phyloP scores from a whole-genome alignment of 257 asterid species.

The Striga asiatica region DNA sequence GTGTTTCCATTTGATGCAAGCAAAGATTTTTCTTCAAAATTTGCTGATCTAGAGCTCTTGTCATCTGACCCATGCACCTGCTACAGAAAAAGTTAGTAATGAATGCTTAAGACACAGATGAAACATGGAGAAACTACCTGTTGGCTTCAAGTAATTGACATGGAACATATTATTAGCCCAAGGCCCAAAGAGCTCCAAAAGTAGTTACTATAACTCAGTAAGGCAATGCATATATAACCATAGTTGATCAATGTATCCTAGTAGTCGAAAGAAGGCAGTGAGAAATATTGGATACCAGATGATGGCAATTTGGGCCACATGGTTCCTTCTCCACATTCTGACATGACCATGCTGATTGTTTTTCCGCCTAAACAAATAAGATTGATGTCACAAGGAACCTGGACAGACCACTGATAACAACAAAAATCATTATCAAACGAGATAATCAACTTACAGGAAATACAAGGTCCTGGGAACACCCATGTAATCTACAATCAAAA shows the following conservation, averaged over 20 bases:
- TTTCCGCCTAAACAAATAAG: constrained; percentile 32
- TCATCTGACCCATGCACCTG: constrained; percentile 47
- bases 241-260: constrained; percentile 1
- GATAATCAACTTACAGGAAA: constrained; percentile 54
- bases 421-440: constrained; percentile 3
- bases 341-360: constrained; percentile 38
- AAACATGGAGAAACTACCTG: neutral
- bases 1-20: constrained; percentile 34
- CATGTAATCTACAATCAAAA: constrained; percentile 87
- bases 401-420: constrained; percentile 13
- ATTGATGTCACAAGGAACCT: constrained; percentile 4
- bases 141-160: neutral
- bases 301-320: constrained; percentile 71
- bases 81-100: constrained; percentile 8
- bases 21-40: constrained; percentile 34
- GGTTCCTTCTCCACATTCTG: constrained; percentile 54
- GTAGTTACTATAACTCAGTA: neutral
- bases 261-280: constrained; percentile 9
- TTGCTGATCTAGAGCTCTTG: constrained; percentile 26
- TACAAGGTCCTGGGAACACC: constrained; percentile 88
- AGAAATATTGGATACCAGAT: constrained; percentile 33
- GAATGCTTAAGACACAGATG: constrained; percentile 9
- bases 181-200: constrained; percentile 9
- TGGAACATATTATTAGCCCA: neutral
- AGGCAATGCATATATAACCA: neutral